Conservation (phyloP, 2,329 filamentous ascomycete genomes). For the Intubia oerlemansii region DNA sequence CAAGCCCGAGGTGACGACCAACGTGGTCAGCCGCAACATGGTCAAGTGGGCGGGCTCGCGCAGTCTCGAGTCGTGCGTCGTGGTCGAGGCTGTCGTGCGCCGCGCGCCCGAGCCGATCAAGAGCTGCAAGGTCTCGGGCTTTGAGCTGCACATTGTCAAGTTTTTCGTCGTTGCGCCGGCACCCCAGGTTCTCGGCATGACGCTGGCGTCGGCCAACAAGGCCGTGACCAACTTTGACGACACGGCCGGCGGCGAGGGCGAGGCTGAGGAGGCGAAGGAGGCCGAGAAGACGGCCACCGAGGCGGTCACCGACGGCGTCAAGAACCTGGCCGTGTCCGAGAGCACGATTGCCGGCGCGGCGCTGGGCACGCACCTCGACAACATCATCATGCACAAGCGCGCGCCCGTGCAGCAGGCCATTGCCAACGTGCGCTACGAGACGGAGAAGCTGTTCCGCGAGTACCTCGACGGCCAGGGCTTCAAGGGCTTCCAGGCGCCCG, state of each 20-base stretch:
- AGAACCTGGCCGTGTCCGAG: slow-evolving; percentile 9
- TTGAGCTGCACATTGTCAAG: slow-evolving; percentile 77
- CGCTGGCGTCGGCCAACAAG: slow-evolving; percentile 30
- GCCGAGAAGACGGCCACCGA: slow-evolving; percentile 14
- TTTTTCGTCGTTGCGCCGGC: slow-evolving; percentile 53
- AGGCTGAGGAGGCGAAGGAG: slow-evolving; percentile 12
- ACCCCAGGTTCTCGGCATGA: slow-evolving; percentile 34
- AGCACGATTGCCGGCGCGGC: slow-evolving; percentile 44
- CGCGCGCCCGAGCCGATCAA: slow-evolving; percentile 75
- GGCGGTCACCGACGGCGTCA: slow-evolving; percentile 19
- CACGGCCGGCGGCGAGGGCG: slow-evolving; percentile 16
- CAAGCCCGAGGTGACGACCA: slow-evolving; percentile 26
- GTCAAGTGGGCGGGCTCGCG: slow-evolving; percentile 71
- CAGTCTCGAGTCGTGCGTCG: slow-evolving; percentile 61
- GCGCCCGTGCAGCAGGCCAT: slow-evolving; percentile 82
- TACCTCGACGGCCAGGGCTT: slow-evolving; percentile 61
- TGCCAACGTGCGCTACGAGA: slow-evolving; percentile 23
- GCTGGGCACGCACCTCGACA: slow-evolving; percentile 71
- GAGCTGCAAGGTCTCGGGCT: slow-evolving; percentile 57
- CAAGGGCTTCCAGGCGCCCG: slow-evolving; percentile 71
- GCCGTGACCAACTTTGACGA: slow-evolving; percentile 37
- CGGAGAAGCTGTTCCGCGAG: slow-evolving; percentile 18
- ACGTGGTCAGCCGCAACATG: slow-evolving; percentile 60
- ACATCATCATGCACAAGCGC: slow-evolving; percentile 81
- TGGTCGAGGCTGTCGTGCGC: slow-evolving; percentile 62